phyloP scores from a whole-genome alignment of 2,329 filamentous ascomycete species.

The Thielaviopsis populi region DNA sequence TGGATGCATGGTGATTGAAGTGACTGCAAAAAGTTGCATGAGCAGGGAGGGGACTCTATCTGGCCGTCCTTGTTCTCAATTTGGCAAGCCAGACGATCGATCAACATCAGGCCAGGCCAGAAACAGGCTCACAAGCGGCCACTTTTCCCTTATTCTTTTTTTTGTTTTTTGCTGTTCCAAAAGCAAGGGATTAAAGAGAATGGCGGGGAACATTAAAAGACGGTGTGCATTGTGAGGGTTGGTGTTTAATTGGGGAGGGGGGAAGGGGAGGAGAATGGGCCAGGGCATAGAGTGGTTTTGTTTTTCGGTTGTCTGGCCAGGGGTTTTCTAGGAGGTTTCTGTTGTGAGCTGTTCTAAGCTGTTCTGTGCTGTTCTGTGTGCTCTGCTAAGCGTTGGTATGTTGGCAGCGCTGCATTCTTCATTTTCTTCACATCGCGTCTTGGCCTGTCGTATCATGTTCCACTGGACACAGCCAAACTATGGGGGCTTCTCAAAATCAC shows the following conservation, averaged over 20 bases:
- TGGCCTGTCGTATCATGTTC: neutral
- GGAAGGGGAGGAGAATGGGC: neutral
- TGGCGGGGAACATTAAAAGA: constrained; percentile 16
- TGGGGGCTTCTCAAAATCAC: neutral
- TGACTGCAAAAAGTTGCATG: too few species aligned
- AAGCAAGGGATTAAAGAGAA: constrained; percentile 17
- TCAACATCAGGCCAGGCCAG: neutral
- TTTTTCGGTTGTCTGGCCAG: neutral
- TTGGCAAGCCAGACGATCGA: too few species aligned
- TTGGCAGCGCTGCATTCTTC: neutral
- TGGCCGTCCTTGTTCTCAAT: too few species aligned
- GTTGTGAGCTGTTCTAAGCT: too few species aligned
- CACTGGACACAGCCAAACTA: neutral
- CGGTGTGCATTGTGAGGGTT: constrained; percentile 10
- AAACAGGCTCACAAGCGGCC: neutral
- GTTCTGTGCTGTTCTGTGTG: neutral
- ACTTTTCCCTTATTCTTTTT: neutral
- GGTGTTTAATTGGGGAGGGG: constrained; percentile 12
- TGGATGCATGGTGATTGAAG: too few species aligned
- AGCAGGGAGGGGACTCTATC: too few species aligned
- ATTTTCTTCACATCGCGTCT: neutral
- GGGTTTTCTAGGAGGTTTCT: too few species aligned
- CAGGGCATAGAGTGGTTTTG: constrained; percentile 16
- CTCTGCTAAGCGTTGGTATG: too few species aligned
- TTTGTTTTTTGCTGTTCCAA: neutral